Conservation (phyloP, 2,329 filamentous ascomycete species). For the Elsinoe perseae region DNA sequence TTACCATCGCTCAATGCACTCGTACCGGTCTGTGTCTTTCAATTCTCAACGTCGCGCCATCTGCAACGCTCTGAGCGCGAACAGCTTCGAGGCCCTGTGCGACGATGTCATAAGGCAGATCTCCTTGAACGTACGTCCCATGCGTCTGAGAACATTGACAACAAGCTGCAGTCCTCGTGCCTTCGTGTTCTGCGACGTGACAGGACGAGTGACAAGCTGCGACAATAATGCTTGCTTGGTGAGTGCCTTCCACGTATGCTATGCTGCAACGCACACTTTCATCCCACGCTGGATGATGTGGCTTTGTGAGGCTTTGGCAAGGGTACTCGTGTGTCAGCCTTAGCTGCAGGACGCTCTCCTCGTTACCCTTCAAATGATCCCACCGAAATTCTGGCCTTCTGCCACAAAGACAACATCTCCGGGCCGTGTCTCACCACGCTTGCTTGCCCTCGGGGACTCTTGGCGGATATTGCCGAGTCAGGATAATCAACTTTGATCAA, state of each 20-base stretch:
- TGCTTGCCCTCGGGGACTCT: not conserved
- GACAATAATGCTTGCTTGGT: not conserved
- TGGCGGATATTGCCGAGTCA: not conserved
- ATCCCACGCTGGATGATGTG: not conserved
- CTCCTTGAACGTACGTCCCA: not conserved
- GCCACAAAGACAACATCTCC: not conserved
- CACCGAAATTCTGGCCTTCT: not conserved
- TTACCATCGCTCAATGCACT: constrained; percentile 1
- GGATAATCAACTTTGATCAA: not conserved
- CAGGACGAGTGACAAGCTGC: not conserved
- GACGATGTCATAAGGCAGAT: constrained; percentile 12
- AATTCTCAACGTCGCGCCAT: constrained; percentile 14
- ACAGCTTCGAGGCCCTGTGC: constrained; percentile 2
- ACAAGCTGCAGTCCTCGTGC: not conserved
- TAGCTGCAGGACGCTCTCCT: too few relatives aligned
- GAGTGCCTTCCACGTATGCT: not conserved
- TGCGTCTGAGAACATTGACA: not conserved
- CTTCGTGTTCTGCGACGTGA: not conserved
- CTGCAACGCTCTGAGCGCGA: constrained; percentile 8
- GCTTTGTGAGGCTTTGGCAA: not conserved
- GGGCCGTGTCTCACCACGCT: not conserved
- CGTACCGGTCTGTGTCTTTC: constrained; percentile 8
- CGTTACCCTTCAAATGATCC: not conserved
- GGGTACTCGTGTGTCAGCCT: not conserved
- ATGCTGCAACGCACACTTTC: not conserved